Evolutionary conservation across 2,329 filamentous ascomycete genomes (phyloP).

Genomic region (Colletotrichum eremochloae): DNA sequence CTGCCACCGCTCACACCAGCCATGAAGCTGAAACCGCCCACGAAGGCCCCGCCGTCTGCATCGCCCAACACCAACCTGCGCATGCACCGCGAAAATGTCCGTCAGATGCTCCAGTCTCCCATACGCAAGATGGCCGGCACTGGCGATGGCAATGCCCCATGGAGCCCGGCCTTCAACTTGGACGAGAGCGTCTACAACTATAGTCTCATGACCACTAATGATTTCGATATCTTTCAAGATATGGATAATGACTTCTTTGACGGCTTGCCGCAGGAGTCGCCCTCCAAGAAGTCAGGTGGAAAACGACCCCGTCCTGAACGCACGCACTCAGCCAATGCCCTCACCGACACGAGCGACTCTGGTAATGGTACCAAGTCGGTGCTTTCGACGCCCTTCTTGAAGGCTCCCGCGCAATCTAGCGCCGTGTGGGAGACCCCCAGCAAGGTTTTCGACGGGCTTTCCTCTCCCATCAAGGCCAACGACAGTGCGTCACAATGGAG

Average conservation of each 20-base stretch:
- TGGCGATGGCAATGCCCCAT: conserved; percentile 65
- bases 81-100: conserved; percentile 87
- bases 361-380: conserved; percentile 62
- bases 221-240: conserved; percentile 74
- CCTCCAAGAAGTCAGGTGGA: conserved; percentile 69
- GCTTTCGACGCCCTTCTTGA: conserved; percentile 65
- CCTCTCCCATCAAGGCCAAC: conserved; percentile 67
- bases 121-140: conserved; percentile 61
- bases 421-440: conserved; percentile 67
- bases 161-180: conserved; percentile 77
- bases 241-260: conserved; percentile 53
- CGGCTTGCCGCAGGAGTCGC: conserved; percentile 67
- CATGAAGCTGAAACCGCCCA: conserved; percentile 80
- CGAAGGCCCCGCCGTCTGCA: conserved; percentile 76
- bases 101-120: conserved; percentile 85
- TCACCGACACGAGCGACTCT: conserved; percentile 71
- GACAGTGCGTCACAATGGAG: conserved; percentile 40
- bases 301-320: conserved; percentile 71
- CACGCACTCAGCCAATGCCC: conserved; percentile 71
- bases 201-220: conserved; percentile 60
- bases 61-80: conserved; percentile 94
- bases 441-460: conserved; percentile 68
- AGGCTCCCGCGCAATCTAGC: conserved; percentile 57
- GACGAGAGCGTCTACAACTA: conserved; percentile 68
- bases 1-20: conserved; percentile 85